Percentiles rank a stretch among this genome's conserved stretches.
Conservation (phyloP, 2,329 filamentous ascomycete genomes). For the Fusarium albidum region DNA sequence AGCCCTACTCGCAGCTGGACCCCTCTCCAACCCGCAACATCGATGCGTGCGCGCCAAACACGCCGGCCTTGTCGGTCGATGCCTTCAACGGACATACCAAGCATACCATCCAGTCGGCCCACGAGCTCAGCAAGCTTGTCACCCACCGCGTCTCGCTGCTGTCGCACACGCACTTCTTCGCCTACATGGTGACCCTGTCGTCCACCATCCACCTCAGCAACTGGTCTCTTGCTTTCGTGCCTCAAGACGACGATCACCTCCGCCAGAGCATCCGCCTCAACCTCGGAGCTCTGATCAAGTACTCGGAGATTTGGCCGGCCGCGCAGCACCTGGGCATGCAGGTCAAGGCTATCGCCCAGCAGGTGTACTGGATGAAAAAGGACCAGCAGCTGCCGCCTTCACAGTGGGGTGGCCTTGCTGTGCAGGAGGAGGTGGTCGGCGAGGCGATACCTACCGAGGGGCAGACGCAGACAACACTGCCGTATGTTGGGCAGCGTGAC, state of each 20-base stretch:
- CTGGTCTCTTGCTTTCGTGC: constrained; percentile 72
- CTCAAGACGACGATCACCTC: constrained; percentile 69
- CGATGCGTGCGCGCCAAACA: constrained; percentile 73
- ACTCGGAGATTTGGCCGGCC: constrained; percentile 76
- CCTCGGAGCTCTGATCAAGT: constrained; percentile 75
- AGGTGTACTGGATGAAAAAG: constrained; percentile 70
- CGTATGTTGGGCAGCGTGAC: too few relatives aligned
- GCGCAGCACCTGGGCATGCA: constrained; percentile 74
- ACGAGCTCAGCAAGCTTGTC: constrained; percentile 76
- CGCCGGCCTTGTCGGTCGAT: constrained; percentile 56
- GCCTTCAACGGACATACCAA: constrained; percentile 74
- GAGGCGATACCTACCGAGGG: too few relatives aligned
- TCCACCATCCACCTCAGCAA: constrained; percentile 84
- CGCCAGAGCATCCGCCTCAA: constrained; percentile 81
- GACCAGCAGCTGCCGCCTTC: constrained; percentile 59
- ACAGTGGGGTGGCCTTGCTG: constrained; percentile 62
- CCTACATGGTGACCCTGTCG: constrained; percentile 78
- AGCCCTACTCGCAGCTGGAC: constrained; percentile 79
- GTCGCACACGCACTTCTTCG: constrained; percentile 84
- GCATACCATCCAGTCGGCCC: constrained; percentile 81
- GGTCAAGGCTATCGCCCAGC: constrained; percentile 78
- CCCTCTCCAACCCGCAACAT: constrained; percentile 64
- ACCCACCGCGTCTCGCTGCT: constrained; percentile 75
- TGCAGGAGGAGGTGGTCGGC: constrained; percentile 48
- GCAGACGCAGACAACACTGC: too few relatives aligned